phyloP scores from a whole-genome alignment of 23 red algal genomes.

The Gracilariopsis chorda region DNA sequence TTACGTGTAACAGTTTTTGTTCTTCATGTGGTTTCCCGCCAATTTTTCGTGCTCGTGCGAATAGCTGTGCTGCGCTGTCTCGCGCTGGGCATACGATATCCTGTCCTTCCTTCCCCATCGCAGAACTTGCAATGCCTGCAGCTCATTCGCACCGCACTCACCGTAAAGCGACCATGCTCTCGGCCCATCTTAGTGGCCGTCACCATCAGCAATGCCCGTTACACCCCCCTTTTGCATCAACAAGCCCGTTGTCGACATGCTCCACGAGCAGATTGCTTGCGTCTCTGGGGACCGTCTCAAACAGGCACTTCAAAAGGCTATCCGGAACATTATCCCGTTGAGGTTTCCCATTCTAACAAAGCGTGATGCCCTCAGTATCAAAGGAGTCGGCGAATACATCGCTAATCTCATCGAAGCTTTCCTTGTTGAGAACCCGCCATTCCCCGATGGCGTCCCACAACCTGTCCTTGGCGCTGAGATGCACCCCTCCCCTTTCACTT shows the following conservation, averaged over 20 bases:
- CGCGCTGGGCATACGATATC: too few species aligned
- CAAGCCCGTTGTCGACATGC: conserved; percentile 10
- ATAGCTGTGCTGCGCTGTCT: too few species aligned
- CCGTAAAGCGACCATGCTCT: too few species aligned
- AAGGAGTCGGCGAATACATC: conserved; percentile 24
- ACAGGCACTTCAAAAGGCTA: not conserved
- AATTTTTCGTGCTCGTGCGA: too few species aligned
- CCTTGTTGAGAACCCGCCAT: not conserved
- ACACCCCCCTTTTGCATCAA: not conserved
- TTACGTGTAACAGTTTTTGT: not conserved
- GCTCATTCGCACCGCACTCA: too few species aligned
- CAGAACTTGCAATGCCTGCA: too few species aligned
- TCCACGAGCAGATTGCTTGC: not conserved
- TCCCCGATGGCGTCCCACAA: not conserved
- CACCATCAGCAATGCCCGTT: too few species aligned
- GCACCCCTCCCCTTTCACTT: not conserved
- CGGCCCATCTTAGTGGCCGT: too few species aligned
- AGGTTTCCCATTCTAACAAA: not conserved
- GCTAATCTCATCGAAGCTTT: conserved; percentile 11
- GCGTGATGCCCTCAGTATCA: not conserved
- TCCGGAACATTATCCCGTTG: not conserved
- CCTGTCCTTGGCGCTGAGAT: not conserved
- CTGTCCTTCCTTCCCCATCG: too few species aligned
- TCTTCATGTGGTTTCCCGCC: too few species aligned
- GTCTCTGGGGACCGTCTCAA: not conserved